These are phyloP conservation scores for Boehmeria nivea DNA, from an alignment of 306 rosid genomes.

Conservation along the genomic window DNA sequence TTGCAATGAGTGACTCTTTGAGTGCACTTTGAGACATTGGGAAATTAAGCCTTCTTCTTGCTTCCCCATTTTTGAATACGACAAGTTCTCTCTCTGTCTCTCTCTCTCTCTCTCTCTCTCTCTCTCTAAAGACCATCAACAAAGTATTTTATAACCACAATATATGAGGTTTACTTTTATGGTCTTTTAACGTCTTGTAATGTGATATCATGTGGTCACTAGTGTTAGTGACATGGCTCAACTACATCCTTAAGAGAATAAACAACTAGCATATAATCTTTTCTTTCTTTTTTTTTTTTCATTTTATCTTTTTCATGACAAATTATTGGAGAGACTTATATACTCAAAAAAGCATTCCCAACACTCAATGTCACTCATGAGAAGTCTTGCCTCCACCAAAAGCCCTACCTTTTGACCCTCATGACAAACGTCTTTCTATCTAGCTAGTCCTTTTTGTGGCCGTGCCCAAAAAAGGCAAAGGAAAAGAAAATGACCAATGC, in stretches of 20 bases:
- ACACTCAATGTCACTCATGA: not conserved
- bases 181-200: slow-evolving; percentile 7
- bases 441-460: not conserved
- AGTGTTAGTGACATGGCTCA: slow-evolving; percentile 18
- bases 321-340: not conserved
- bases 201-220: slow-evolving; percentile 17
- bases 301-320: too few species aligned
- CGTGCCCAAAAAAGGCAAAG: slow-evolving; percentile 2
- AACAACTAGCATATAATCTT: not conserved
- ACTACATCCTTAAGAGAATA: slow-evolving; percentile 15
- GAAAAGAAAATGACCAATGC: not conserved
- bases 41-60: slow-evolving; percentile 3
- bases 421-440: slow-evolving; percentile 1
- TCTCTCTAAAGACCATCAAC: too few species aligned
- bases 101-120: slow-evolving; percentile 9
- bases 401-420: not conserved
- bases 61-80: slow-evolving; percentile 24
- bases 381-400: slow-evolving; percentile 11
- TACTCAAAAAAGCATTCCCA: not conserved
- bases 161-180: slow-evolving; percentile 14
- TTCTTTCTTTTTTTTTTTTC: too few species aligned
- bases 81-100: slow-evolving; percentile 18
- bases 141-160: slow-evolving; percentile 26
- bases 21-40: slow-evolving; percentile 28
- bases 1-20: slow-evolving; percentile 36